Conservation (phyloP, 2,329 filamentous ascomycete genomes). For the Fusarium sp. region DNA sequence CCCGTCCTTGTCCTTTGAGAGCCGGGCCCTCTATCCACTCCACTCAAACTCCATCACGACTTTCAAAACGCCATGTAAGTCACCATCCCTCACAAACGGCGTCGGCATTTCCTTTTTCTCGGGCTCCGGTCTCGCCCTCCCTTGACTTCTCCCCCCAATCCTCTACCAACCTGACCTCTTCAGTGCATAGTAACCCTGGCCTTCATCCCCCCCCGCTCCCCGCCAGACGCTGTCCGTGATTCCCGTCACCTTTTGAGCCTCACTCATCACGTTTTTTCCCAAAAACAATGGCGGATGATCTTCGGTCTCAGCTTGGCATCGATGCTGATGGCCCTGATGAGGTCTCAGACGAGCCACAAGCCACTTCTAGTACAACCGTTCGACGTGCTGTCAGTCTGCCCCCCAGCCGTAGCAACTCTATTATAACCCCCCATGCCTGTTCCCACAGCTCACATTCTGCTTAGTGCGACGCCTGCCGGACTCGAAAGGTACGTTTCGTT, state of each 20-base stretch:
- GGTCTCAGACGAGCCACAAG: conserved; percentile 40
- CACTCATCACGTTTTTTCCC: not conserved
- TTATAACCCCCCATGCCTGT: not conserved
- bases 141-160: conserved; percentile 12
- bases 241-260: not conserved
- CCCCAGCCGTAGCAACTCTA: not conserved
- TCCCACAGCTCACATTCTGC: conserved; percentile 25
- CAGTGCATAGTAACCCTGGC: not conserved
- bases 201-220: not conserved
- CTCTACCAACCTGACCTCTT: conserved; percentile 15
- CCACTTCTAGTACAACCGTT: conserved; percentile 34
- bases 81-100: not conserved
- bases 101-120: conserved; percentile 17
- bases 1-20: conserved; percentile 6
- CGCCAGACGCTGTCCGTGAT: not conserved
- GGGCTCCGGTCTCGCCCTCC: conserved; percentile 25
- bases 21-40: not conserved
- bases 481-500: conserved; percentile 47
- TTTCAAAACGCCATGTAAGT: conserved; percentile 26
- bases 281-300: conserved; percentile 30
- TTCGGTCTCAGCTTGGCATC: conserved; percentile 23
- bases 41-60: conserved; percentile 9
- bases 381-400: conserved; percentile 43
- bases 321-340: conserved; percentile 39
- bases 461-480: conserved; percentile 50